A percentile compares a stretch with the other conserved stretches of the same genome.
These are phyloP conservation scores for Kurtzmaniella fragi DNA, from an alignment of 805 yeast species.

Conservation along the genomic window DNA sequence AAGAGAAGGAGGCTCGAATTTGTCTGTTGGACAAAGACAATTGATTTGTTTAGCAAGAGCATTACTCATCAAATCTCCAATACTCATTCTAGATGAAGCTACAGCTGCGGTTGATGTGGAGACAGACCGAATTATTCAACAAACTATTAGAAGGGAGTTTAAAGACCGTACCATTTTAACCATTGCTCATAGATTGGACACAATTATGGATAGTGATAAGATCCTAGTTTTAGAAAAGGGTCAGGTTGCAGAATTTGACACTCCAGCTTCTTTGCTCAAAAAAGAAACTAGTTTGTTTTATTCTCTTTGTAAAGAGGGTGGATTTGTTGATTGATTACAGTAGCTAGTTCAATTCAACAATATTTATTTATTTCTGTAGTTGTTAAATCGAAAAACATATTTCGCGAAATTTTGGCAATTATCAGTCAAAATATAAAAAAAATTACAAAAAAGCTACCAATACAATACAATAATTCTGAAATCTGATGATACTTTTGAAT, in stretches of 20 bases:
- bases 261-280: constrained; percentile 62
- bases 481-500: no score
- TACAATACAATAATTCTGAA: no score
- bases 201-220: constrained; percentile 76
- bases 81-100: constrained; percentile 77
- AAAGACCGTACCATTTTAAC: constrained; percentile 75
- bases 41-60: constrained; percentile 80
- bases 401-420: no score
- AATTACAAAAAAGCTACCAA: no score
- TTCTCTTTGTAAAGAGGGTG: constrained; percentile 78
- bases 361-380: no score
- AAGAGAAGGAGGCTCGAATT: constrained; percentile 43
- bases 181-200: constrained; percentile 80
- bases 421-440: no score
- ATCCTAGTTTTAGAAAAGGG: constrained; percentile 77
- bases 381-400: no score
- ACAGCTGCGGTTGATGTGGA: constrained; percentile 88
- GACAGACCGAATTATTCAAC: constrained; percentile 72
- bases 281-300: constrained; percentile 69
- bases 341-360: no score
- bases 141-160: constrained; percentile 71
- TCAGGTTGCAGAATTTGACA: constrained; percentile 68
- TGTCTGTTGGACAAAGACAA: constrained; percentile 50
- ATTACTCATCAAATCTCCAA: constrained; percentile 51
- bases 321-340: constrained; percentile 51